Base-by-base conservation (phyloP, 2,329 filamentous ascomycete genomes). In the Alternaria brassicae region DNA sequence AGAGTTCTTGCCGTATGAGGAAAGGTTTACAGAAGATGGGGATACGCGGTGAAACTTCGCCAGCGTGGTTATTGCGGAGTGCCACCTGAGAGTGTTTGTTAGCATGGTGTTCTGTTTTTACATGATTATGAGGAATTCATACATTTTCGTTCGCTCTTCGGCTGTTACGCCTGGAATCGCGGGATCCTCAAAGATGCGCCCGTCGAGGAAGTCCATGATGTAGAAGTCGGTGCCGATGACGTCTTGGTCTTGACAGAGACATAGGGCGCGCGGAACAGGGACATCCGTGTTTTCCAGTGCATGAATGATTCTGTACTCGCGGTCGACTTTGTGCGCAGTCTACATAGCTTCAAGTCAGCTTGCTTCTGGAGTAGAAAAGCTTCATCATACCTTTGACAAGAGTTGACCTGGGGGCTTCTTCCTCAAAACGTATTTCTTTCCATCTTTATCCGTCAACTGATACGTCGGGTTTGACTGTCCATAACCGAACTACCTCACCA, bases 401-500 rank as follows among this genome's bases (percentile, higher is more conserved):
- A 99, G 89, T 81, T 90, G 88, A 65, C 95, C 95, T n/a, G 95
- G 94, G 1, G 95, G 95, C 81, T 98, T 98, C 86, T 99, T 98
- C 77, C 95, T 92, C 82, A 98, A 86, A 32, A 99, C 95, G 80
- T 89, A 97, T 74, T 89, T 88, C 68, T 82, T 78, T 51, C 88
- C 87, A 74, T 88, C 84, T 66, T 87, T 83, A 52, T 88, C 88
- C 15, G 89, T 96, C 73, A 98, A 84, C 73, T 94, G 92, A 81
- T 98, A 99, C 2, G 95, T 99, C 42, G 95, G 95, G 77, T 98
- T 99, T 58, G 92, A 97, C 81, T 98, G 95, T 60, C 95, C 95
- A 77, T 96, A 98, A 71, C 93, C 92, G 77, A 98, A 99, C 91
- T 98, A 72, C 32, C 19, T 13, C 25, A 40, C 40, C 55, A 42